A percentile compares a stretch with the other conserved stretches of the same genome.
Conservation (phyloP, 2,329 filamentous ascomycete genomes). For the Teratosphaeria nubilosa region DNA sequence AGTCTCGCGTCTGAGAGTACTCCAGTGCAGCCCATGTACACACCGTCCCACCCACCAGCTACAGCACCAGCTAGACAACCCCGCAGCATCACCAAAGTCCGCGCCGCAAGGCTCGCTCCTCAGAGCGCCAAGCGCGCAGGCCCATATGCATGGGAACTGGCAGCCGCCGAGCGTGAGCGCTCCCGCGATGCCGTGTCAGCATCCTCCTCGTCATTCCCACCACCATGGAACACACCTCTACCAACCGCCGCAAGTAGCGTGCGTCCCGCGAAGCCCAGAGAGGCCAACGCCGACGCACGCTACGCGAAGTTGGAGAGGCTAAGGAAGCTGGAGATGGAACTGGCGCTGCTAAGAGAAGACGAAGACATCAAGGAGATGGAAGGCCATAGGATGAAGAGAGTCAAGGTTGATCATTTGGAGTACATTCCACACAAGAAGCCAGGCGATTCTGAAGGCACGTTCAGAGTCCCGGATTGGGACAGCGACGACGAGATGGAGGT, state of each 20-base stretch:
- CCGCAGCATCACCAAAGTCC: constrained; percentile 2
- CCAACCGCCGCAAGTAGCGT: constrained; percentile 6
- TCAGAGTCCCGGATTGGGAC: constrained; percentile 21
- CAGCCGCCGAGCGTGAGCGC: neutral
- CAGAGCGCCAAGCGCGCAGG: constrained; percentile 1
- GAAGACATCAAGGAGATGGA: constrained; percentile 17
- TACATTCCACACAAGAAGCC: constrained; percentile 22
- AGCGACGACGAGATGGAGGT: constrained; percentile 26
- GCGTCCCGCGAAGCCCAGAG: constrained; percentile 9
- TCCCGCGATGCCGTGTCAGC: neutral
- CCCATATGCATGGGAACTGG: neutral
- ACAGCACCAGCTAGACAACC: constrained; percentile 1
- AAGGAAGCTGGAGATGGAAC: constrained; percentile 11
- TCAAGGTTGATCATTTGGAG: constrained; percentile 23
- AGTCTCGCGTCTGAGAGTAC: neutral
- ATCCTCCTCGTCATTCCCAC: neutral
- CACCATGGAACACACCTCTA: neutral
- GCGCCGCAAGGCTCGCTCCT: constrained; percentile 1
- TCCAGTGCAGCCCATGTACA: neutral
- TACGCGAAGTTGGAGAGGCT: constrained; percentile 16
- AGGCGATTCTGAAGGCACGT: constrained; percentile 20
- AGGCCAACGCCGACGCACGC: constrained; percentile 19
- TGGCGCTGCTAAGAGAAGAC: constrained; percentile 16
- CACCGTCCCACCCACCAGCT: neutral
- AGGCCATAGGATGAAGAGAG: constrained; percentile 17